A percentile compares a stretch with the other conserved stretches of the same genome.
phyloP scores from a whole-genome alignment of 192 early-diverging fungal genomes.

The Mycoemilia scoparia region DNA sequence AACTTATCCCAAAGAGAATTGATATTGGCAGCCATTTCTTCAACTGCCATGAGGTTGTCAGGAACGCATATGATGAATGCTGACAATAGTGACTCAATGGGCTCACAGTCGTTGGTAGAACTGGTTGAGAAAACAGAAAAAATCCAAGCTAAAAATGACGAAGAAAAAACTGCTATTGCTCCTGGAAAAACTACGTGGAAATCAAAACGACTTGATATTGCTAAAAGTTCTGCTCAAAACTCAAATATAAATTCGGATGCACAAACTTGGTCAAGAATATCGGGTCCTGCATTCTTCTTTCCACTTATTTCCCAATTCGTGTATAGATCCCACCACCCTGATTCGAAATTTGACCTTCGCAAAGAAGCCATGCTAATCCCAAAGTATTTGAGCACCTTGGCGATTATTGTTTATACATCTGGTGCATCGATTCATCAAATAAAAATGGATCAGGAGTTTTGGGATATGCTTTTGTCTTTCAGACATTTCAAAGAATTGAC shows the following conservation, averaged over 20 bases:
- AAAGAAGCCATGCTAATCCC: slow-evolving; percentile 10
- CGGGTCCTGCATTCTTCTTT: slow-evolving; percentile 21
- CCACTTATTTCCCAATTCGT: slow-evolving; percentile 23
- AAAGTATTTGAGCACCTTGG: slow-evolving; percentile 19
- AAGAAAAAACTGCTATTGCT: not conserved
- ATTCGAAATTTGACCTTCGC: slow-evolving; percentile 9
- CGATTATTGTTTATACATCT: slow-evolving; percentile 13
- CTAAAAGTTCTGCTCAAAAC: not conserved
- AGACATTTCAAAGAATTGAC: too few relatives aligned
- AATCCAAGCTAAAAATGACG: not conserved
- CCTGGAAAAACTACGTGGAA: slow-evolving; percentile 14
- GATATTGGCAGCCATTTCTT: slow-evolving; percentile 18
- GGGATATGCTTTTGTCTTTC: too few relatives aligned
- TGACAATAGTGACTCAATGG: not conserved
- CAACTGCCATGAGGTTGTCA: slow-evolving; percentile 13
- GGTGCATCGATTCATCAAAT: slow-evolving; percentile 14
- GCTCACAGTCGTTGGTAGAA: not conserved
- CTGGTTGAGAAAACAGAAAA: not conserved
- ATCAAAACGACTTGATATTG: slow-evolving; percentile 16
- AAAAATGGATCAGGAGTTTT: slow-evolving; percentile 23
- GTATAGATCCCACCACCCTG: slow-evolving; percentile 13
- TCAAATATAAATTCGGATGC: not conserved
- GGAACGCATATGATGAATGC: not conserved
- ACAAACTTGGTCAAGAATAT: slow-evolving; percentile 3
- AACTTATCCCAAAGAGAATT: slow-evolving; percentile 17